Evolutionary conservation across 192 early-diverging fungal genomes (phyloP).

Genomic region (Coemansia sp.): DNA sequence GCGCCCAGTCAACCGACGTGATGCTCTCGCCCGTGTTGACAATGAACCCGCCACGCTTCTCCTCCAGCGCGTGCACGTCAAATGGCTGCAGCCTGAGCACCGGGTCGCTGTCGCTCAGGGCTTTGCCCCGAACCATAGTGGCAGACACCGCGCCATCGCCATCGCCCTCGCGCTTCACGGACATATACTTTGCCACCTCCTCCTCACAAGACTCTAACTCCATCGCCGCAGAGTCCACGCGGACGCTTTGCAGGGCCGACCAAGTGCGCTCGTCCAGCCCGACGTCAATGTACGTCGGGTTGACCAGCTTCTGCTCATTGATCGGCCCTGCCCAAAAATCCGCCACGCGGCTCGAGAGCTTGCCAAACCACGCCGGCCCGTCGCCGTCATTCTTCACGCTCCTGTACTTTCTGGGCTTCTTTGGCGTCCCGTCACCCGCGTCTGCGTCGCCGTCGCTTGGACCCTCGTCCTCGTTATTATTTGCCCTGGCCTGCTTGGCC

Average conservation of each 20-base stretch:
- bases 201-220: background rate
- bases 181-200: background rate
- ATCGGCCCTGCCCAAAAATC: constrained; percentile 18
- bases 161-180: background rate
- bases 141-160: background rate
- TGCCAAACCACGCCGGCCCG: background rate
- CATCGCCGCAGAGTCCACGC: background rate
- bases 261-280: constrained; percentile 22
- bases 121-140: background rate
- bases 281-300: constrained; percentile 26
- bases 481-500: background rate
- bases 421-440: background rate
- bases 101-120: background rate
- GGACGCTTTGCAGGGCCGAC: constrained; percentile 12
- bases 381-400: background rate
- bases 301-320: background rate
- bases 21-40: constrained; percentile 18
- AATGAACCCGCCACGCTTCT: constrained; percentile 10
- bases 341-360: background rate
- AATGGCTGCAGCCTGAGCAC: constrained; percentile 2
- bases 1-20: constrained; percentile 36
- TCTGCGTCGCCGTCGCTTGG: background rate
- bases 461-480: background rate
- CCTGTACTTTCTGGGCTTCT: background rate
- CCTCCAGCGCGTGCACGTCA: background rate